These are phyloP conservation scores for Tetradesmus lagerheimii DNA, from an alignment of 139 green algal species.

Conservation along the genomic window DNA sequence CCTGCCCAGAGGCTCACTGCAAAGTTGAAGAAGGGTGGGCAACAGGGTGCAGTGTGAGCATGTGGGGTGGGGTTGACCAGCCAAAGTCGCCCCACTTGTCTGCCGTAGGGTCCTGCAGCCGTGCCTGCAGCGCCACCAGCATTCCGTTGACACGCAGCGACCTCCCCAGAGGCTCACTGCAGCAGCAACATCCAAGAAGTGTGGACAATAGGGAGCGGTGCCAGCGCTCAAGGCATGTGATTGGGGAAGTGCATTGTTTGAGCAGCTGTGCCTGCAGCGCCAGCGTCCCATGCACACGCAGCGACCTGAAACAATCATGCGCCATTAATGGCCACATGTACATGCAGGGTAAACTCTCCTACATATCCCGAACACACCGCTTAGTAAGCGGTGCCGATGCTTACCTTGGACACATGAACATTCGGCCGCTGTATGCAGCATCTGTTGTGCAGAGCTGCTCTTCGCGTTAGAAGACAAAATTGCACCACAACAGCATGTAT, in stretches of 20 bases:
- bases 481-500: too few relatives aligned
- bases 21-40: neutral
- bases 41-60: neutral
- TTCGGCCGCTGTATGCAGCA: neutral
- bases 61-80: neutral
- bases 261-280: neutral
- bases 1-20: neutral
- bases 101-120: neutral
- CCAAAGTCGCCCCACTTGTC: neutral
- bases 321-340: too few relatives aligned
- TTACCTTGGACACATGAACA: constrained; percentile 38
- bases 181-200: neutral
- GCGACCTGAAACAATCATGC: too few relatives aligned
- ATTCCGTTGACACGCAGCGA: neutral
- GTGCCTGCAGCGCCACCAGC: neutral
- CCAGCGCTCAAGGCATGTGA: too few relatives aligned
- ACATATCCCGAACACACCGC: too few relatives aligned
- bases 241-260: too few relatives aligned
- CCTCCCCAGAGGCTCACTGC: neutral
- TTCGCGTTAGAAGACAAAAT: too few relatives aligned
- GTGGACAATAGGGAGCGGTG: too few relatives aligned
- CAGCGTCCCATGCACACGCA: neutral
- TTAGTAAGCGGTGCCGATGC: neutral
- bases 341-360: too few relatives aligned
- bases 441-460: too few relatives aligned